Conservation (phyloP, 257 asterid genomes). For the Solanum sejunctum region DNA sequence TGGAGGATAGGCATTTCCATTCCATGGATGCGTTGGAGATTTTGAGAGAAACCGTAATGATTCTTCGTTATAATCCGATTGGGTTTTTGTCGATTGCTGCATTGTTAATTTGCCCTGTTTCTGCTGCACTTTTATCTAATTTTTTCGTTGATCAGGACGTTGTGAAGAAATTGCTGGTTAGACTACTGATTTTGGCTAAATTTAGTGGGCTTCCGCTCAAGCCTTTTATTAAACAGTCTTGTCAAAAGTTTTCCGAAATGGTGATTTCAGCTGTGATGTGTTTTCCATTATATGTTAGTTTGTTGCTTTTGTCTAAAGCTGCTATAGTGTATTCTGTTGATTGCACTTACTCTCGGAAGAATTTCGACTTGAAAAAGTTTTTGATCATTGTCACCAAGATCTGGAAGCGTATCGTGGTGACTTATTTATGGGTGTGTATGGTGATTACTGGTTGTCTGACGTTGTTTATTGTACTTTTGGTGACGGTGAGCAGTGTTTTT, state of each 20-base stretch:
- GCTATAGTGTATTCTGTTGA: conserved; percentile 84
- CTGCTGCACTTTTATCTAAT: conserved; percentile 63
- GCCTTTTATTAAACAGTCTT: conserved; percentile 61
- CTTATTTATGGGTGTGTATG: conserved; percentile 65
- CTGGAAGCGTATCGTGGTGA: conserved; percentile 59
- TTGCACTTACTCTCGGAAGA: conserved; percentile 70
- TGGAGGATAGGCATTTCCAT: conserved; percentile 42
- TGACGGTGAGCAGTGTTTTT: conserved; percentile 40
- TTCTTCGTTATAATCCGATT: conserved; percentile 57
- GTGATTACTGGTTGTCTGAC: conserved; percentile 49
- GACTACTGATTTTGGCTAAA: conserved; percentile 54
- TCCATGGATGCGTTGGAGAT: conserved; percentile 71
- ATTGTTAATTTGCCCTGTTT: conserved; percentile 63
- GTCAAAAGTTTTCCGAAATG: conserved; percentile 64
- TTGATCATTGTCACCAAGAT: conserved; percentile 40
- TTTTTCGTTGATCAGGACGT: conserved; percentile 53
- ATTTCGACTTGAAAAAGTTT: conserved; percentile 40
- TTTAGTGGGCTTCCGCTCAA: conserved; percentile 65
- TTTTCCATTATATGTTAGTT: conserved; percentile 61
- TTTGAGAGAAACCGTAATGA: conserved; percentile 69
- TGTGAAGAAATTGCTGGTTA: conserved; percentile 35
- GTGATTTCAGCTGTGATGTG: conserved; percentile 41
- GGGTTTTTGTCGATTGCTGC: conserved; percentile 58
- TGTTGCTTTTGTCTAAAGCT: conserved; percentile 63
- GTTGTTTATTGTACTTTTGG: conserved; percentile 43